These are phyloP conservation scores for Phytophthora sansomeana DNA, from an alignment of 352 stramenopile species.

Conservation along the genomic window DNA sequence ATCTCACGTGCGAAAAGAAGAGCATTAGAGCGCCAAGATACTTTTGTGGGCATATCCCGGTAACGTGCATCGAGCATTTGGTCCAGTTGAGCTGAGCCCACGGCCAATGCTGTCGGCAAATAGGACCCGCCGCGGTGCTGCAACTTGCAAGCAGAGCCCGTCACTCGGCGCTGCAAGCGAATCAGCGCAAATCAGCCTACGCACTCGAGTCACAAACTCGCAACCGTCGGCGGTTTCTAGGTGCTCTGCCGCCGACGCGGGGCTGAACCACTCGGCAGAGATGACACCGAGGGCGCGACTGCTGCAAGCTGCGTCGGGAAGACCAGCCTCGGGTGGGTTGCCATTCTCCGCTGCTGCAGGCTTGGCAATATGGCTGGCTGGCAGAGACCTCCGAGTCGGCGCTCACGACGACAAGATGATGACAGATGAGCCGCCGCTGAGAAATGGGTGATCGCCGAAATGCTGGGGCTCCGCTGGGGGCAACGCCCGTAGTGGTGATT, in stretches of 20 bases:
- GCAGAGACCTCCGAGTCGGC: slow-evolving; percentile 15
- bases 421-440: slow-evolving; percentile 18
- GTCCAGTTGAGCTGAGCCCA: background rate
- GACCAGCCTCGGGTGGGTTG: no score
- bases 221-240: slow-evolving; percentile 15
- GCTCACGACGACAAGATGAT: slow-evolving; percentile 19
- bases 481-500: background rate
- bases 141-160: background rate
- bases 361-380: background rate
- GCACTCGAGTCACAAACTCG: background rate
- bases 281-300: slow-evolving; percentile 12
- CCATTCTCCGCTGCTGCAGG: no score
- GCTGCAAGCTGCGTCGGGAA: slow-evolving; percentile 4
- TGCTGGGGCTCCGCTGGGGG: background rate
- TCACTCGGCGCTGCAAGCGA: slow-evolving; percentile 5
- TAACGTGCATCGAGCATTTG: slow-evolving; percentile 13
- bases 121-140: no score
- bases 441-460: slow-evolving; percentile 18
- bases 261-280: slow-evolving; percentile 25
- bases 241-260: slow-evolving; percentile 12
- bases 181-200: slow-evolving; percentile 29
- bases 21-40: background rate
- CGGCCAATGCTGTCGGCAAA: background rate
- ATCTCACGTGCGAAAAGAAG: no score
- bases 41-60: background rate